phyloP scores from a whole-genome alignment of 257 asterid species.

The Scutellaria galericulata region DNA sequence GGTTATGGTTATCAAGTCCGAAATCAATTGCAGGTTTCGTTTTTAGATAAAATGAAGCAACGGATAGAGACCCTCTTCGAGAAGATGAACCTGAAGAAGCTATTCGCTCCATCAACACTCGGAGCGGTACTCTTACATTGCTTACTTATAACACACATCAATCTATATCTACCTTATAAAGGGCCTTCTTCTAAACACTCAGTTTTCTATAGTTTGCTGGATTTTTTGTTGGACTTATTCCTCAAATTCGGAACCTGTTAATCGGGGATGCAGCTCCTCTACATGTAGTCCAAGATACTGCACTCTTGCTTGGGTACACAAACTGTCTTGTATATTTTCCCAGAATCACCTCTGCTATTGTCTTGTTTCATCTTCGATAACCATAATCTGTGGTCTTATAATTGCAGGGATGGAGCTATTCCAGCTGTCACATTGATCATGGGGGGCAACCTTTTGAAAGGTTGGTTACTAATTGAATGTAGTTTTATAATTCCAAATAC shows the following conservation, averaged over 20 bases:
- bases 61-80: conserved; percentile 39
- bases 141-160: conserved; percentile 2
- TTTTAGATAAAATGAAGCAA: conserved; percentile 46
- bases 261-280: conserved; percentile 82
- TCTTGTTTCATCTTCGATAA: neutral
- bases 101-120: conserved; percentile 79
- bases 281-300: conserved; percentile 70
- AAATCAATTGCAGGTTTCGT: conserved; percentile 53
- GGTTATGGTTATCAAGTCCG: conserved; percentile 7
- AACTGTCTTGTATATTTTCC: neutral
- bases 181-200: neutral
- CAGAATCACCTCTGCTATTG: neutral
- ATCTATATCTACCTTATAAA: neutral
- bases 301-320: conserved; percentile 71
- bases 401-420: conserved; percentile 87
- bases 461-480: conserved; percentile 35
- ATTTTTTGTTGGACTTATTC: conserved; percentile 74
- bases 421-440: conserved; percentile 77
- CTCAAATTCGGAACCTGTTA: conserved; percentile 57
- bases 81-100: conserved; percentile 70
- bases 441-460: conserved; percentile 88
- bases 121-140: conserved; percentile 67
- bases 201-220: conserved; percentile 60
- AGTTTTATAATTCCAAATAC: neutral
- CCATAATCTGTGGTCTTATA: conserved; percentile 10